Conservation (phyloP, 257 asterid species). For the Gardenia jasminoides region DNA sequence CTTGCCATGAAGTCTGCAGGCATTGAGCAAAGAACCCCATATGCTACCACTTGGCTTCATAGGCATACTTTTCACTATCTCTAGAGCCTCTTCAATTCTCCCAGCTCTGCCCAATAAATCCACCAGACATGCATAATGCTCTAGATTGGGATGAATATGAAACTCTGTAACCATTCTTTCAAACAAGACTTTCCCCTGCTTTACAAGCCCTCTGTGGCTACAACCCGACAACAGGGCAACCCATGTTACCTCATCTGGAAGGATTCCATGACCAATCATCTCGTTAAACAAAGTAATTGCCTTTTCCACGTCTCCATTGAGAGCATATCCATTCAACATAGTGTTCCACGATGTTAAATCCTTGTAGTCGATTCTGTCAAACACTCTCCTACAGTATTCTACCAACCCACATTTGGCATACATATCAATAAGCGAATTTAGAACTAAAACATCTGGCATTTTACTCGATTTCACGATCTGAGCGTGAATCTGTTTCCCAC, state of each 20-base stretch:
- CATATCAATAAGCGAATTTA: conserved; percentile 48
- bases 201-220: conserved; percentile 44
- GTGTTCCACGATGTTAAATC: conserved; percentile 51
- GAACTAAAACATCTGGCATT: conserved; percentile 34
- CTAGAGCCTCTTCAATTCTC: conserved; percentile 43
- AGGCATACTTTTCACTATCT: conserved; percentile 41
- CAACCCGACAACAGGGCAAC: conserved; percentile 42
- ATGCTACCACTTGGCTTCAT: conserved; percentile 43
- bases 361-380: conserved; percentile 33
- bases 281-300: conserved; percentile 33
- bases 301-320: conserved; percentile 36
- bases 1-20: conserved; percentile 41
- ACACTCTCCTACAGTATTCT: conserved; percentile 36
- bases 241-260: conserved; percentile 37
- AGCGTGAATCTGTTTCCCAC: conserved; percentile 45
- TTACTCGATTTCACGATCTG: conserved; percentile 37
- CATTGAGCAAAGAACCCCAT: conserved; percentile 56
- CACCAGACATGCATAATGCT: conserved; percentile 53
- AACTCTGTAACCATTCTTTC: conserved; percentile 38
- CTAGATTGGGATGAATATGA: conserved; percentile 30
- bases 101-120: conserved; percentile 51
- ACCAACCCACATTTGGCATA: conserved; percentile 47
- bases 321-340: conserved; percentile 45
- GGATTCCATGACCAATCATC: conserved; percentile 33
- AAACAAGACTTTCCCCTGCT: conserved; percentile 35